Evolutionary conservation across 179 eudicot species (phyloP), one percentile per base, ranked within the genome.

Genomic region (Pouteria campechiana): DNA sequence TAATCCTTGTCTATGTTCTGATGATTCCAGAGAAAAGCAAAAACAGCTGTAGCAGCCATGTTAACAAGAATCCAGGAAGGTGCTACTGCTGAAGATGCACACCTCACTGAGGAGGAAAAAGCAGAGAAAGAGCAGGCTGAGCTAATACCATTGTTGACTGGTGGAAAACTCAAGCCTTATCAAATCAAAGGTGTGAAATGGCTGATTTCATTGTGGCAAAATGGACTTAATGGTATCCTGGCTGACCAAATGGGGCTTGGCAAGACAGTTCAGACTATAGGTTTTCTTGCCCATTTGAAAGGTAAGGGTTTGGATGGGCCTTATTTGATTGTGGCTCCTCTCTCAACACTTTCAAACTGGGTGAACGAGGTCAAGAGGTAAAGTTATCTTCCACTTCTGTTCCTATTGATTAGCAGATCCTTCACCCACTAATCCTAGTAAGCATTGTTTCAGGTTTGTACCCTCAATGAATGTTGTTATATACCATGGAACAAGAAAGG

Each of bases 171-270:
- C 51, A 92, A 92, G 64, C 11, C 85, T 27, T 92, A 88, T 43
- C 99, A 92, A 67, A 38, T 83, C 37, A 92, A 88, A 76, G 95
- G 99, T 31, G 76, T 92, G 10, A 92, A 92, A 46, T 92, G 99
- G 99, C 51, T 92, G 68, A 92, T 92, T 31, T 83, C 96, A 6
- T 63, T 92, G 37, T 92, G 96, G 96, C 99, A 92, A 55, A 92
- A 92, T 63, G 96, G 99, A 25, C 68, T 92, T 21, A 92, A 92
- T 58, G 99, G 99, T 20, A 92, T 92, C 41, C 96, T 92, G 25
- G 95, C 99, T 27, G 96, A 92, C 68, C 96, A 88, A 66, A 92
- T 92, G 96, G 99, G 99, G 31, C 93, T 92, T 42, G 99, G 99
- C 28, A 92, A 92, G 69, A 92, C 99, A 6, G 88, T 92, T 48